Evolutionary conservation across 2,329 filamentous ascomycete genomes (phyloP).

Genomic region (Fusarium aywerte): DNA sequence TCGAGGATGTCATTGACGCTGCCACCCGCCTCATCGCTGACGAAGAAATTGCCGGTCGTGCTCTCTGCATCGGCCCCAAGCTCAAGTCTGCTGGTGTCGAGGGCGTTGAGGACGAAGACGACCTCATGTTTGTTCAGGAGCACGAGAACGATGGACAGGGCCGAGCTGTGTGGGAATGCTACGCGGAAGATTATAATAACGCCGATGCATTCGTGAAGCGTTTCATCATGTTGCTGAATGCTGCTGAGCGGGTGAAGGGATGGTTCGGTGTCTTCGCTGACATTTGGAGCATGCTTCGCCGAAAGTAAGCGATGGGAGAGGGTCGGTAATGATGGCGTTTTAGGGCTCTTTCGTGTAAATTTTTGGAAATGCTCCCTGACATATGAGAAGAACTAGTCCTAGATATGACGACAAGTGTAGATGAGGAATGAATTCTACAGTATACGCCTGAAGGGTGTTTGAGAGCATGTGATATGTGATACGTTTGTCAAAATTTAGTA

Average conservation of each 20-base stretch:
- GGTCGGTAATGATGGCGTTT: not conserved
- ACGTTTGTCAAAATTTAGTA: not conserved
- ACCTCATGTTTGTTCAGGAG: slow-evolving; percentile 37
- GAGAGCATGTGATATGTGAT: too few relatives aligned
- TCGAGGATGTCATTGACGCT: slow-evolving; percentile 71
- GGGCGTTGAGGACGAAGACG: slow-evolving; percentile 50
- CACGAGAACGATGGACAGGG: slow-evolving; percentile 55
- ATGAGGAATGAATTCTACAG: not conserved
- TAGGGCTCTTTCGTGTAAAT: not conserved
- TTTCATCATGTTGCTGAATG: slow-evolving; percentile 65
- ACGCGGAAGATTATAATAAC: slow-evolving; percentile 67
- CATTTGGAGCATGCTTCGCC: slow-evolving; percentile 38
- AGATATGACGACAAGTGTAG: not conserved
- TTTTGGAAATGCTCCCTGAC: not conserved
- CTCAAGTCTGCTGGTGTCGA: slow-evolving; percentile 47
- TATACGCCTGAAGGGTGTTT: not conserved
- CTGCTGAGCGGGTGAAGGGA: slow-evolving; percentile 59
- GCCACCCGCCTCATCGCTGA: slow-evolving; percentile 71
- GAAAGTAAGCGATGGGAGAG: slow-evolving; percentile 29
- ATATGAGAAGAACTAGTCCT: too few relatives aligned
- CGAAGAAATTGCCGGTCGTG: slow-evolving; percentile 64
- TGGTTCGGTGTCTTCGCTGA: slow-evolving; percentile 62
- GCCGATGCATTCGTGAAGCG: slow-evolving; percentile 66
- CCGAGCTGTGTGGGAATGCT: slow-evolving; percentile 68
- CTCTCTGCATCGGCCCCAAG: slow-evolving; percentile 67